These are phyloP conservation scores for Macrolepiota albuminosa DNA, from an alignment of 768 basidiomycete genomes.

Conservation along the genomic window DNA sequence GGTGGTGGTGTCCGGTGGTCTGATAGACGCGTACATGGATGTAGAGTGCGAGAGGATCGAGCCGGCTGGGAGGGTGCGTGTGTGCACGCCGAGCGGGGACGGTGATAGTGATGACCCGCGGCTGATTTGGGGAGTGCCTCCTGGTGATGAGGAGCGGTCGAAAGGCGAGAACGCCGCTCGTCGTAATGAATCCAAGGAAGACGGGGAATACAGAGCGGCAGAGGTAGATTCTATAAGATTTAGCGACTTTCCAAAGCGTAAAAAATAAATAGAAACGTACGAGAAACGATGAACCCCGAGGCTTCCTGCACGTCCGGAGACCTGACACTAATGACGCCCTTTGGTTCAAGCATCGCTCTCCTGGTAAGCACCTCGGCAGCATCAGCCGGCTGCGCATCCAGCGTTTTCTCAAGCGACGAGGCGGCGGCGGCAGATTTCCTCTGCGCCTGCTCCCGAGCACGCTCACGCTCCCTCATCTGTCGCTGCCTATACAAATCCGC, in stretches of 20 bases:
- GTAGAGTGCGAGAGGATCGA: constrained; percentile 20
- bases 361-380: constrained; percentile 11
- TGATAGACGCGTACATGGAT: constrained; percentile 20
- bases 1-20: constrained; percentile 1
- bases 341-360: constrained; percentile 25
- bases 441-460: constrained; percentile 8
- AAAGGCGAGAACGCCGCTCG: constrained; percentile 21
- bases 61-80: constrained; percentile 5
- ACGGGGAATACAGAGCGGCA: constrained; percentile 25
- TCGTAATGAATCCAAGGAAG: constrained; percentile 28
- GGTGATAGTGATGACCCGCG: constrained; percentile 14
- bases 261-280: not conserved
- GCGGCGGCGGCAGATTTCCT: not conserved
- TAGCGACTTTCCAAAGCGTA: not conserved
- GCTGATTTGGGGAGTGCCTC: constrained; percentile 15
- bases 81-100: constrained; percentile 9
- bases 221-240: constrained; percentile 9
- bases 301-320: not conserved
- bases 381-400: not conserved
- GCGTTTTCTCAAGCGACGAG: no score
- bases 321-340: constrained; percentile 20
- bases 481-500: constrained; percentile 44
- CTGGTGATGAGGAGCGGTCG: constrained; percentile 19
- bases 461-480: constrained; percentile 14
- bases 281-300: not conserved